Conservation (phyloP, 768 basidiomycete genomes). For the Trametes cingulata region DNA sequence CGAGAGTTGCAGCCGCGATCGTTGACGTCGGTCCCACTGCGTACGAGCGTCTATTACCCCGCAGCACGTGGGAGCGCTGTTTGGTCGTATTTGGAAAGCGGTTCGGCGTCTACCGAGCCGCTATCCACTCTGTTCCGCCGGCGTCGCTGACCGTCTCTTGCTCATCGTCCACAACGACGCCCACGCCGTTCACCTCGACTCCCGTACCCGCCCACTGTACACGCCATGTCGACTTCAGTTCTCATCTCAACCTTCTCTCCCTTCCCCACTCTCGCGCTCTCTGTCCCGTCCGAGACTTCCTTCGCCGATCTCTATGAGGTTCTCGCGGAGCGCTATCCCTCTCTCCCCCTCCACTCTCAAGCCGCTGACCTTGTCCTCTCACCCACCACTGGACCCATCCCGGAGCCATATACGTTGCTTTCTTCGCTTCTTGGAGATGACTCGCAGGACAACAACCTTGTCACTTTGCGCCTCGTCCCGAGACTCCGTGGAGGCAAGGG, state of each 20-base stretch:
- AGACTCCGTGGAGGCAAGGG: slow-evolving; percentile 90
- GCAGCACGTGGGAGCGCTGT: slow-evolving; percentile 9
- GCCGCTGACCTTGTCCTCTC: slow-evolving; percentile 42
- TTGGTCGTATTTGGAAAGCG: not conserved
- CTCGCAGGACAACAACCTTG: slow-evolving; percentile 36
- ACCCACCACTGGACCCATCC: slow-evolving; percentile 37
- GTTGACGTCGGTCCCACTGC: not conserved
- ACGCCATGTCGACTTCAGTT: slow-evolving; percentile 49
- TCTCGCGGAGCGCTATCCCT: slow-evolving; percentile 47
- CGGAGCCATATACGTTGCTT: slow-evolving; percentile 34
- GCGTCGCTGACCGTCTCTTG: not conserved
- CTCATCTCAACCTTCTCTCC: slow-evolving; percentile 63
- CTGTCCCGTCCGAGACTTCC: slow-evolving; percentile 42
- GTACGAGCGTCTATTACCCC: not conserved
- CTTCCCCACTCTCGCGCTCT: slow-evolving; percentile 55
- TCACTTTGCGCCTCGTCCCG: slow-evolving; percentile 75
- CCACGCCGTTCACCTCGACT: not conserved
- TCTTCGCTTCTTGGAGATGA: slow-evolving; percentile 36
- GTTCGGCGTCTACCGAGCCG: not conserved
- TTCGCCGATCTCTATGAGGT: slow-evolving; percentile 44
- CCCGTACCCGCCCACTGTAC: not conserved
- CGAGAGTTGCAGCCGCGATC: not conserved
- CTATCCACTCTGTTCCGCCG: not conserved
- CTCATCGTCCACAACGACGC: not conserved
- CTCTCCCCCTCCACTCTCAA: slow-evolving; percentile 40